Evolutionary conservation across 2,329 filamentous ascomycete species (phyloP).

Genomic region (Trichoderma cornu-damae): DNA sequence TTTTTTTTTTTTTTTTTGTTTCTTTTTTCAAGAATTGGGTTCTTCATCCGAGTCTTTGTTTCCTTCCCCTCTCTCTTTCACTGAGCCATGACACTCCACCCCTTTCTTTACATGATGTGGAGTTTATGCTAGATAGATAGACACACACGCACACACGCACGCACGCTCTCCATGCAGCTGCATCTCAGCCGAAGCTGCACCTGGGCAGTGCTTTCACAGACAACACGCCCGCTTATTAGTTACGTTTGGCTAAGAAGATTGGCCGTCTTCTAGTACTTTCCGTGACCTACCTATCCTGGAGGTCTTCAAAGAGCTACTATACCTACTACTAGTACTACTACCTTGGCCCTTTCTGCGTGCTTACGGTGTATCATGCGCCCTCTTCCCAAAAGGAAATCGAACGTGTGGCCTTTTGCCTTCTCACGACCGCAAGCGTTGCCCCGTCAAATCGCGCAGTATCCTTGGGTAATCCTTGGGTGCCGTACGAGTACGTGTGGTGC

Average conservation of each 20-base stretch:
- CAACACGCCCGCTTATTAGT: not conserved
- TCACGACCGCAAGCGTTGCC: not conserved
- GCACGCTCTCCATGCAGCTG: conserved; percentile 1
- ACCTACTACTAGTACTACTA: too few species aligned
- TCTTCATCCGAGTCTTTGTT: not conserved
- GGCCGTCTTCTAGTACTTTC: not conserved
- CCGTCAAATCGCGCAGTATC: not conserved
- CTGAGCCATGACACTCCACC: not conserved
- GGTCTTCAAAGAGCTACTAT: not conserved
- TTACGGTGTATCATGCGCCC: not conserved
- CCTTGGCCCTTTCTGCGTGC: not conserved
- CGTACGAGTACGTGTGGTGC: too few species aligned
- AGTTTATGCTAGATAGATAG: not conserved
- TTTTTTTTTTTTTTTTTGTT: not conserved
- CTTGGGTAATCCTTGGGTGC: too few species aligned
- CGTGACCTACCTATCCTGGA: not conserved
- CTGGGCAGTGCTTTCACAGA: not conserved
- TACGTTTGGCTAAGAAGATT: not conserved
- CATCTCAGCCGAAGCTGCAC: conserved; percentile 5
- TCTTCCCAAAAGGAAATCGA: not conserved
- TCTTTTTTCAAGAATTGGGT: too few species aligned
- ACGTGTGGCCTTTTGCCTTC: not conserved
- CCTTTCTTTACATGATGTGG: not conserved
- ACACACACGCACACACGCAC: too few species aligned
- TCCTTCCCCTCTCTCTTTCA: not conserved